Base-by-base conservation (phyloP, 148 eudicot genomes). In the Talinum fruticosum region DNA sequence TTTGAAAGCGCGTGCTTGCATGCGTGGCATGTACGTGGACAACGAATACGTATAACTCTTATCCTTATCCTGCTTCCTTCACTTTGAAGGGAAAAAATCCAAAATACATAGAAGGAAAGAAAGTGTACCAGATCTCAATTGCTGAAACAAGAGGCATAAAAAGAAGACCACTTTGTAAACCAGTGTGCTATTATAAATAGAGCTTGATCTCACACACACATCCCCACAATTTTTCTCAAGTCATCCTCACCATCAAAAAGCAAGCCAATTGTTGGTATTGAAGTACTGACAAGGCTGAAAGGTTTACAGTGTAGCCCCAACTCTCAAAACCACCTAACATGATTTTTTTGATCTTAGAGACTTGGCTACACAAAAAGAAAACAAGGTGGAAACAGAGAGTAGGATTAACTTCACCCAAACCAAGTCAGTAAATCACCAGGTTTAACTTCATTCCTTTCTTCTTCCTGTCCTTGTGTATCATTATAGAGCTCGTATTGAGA, bases 181-280 rank as follows among this genome's bases (percentile, higher is more conserved):
- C 44, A 19, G 44, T 35, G 44, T 67, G 69, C 69, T 15, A 23
- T 67, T 35, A 67, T 67, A 67, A 67, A 67, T 67, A 67, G 44
- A 67, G 19, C 71, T 67, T 19, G 71, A 67, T 19, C 38, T 67
- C 38, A 36, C 45, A 34, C 44, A 67, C 19, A 44, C 6, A 67
- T 67, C n/a, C 71, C 15, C 71, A 67, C 71, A 67, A 23, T n/a
- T 16, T 67, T 35, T 30, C 26, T 67, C 26, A 6, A 35, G n/a
- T n/a, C 13, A 19, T 34, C 71, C 23, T 67, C 71, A 35, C 44
- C 23, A 23, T 34, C 71, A 35, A 34, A 67, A 34, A 41, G n/a
- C 44, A 13, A 66, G 23, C n/a, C 23, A 66, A 66, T 66, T 19
- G 10, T 67, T 67, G 44, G 71, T 67, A 7, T 19, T 67, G 44